Evolutionary conservation across 176 grass and related monocot species (phyloP), one percentile per base, ranked within the genome.

Genomic region (Oryza meridionalis): DNA sequence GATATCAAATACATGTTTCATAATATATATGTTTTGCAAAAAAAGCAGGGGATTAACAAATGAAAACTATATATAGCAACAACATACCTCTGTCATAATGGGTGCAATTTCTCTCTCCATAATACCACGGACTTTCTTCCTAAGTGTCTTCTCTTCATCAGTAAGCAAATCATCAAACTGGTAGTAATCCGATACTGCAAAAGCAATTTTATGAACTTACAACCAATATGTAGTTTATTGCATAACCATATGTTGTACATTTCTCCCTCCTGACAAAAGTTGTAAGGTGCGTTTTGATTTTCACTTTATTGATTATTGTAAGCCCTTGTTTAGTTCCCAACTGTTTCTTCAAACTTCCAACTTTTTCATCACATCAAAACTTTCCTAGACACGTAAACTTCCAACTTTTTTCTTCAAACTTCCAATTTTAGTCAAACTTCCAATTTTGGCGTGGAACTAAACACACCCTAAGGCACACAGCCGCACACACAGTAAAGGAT

Each of bases 111-210:
- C 95, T 84, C 85, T 93, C 64, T 97, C 90, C 82, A 94, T 86
- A 77, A 93, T 71, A 69, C 70, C 75, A 38, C 79, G 88, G 24
- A 93, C 95, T 69, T 91, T 93, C 49, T 76, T 91, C 84, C 92
- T 81, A 40, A 97, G 76, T 19, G 35, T 74, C 75, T 77, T 89
- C 49, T 94, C 90, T 86, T 94, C 95, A 51, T 68, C 59, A 43
- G 71, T 93, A 55, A 97, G 86, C 51, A 97, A 85, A 89, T 97
- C 95, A 93, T 97, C 88, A 29, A 91, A 83, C 65, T 94, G 92
- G 86, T 94, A 94, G 81, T 97, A 97, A 76, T 97, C 95, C 9
- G 90, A 97, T 70, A 84, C 95, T 97, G 90, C 79, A 88, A 61
- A 25, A 46, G 81, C 0, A 88, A 25, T 8, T 8, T 12, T 16